A percentile compares a stretch with the other conserved stretches of the same genome.
These are phyloP conservation scores for Trichodelitschia bisporula DNA, from an alignment of 495 filamentous ascomycete species.

Conservation along the genomic window DNA sequence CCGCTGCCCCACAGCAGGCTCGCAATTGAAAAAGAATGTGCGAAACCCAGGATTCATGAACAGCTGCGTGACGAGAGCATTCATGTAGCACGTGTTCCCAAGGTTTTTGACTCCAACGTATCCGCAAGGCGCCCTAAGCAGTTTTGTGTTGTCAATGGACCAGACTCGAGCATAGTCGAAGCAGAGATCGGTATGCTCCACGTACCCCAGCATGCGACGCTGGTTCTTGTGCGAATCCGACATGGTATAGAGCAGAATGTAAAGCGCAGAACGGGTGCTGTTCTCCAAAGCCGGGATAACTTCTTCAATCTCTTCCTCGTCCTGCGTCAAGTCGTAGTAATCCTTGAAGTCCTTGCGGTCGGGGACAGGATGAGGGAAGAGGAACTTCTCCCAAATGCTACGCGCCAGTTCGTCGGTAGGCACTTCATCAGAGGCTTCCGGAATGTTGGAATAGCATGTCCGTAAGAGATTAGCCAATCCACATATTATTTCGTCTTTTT, in stretches of 20 bases:
- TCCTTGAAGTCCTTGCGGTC: too few species aligned
- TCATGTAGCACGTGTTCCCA: slow-evolving; percentile 93
- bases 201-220: too few species aligned
- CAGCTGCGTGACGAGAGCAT: slow-evolving; percentile 83
- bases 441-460: slow-evolving; percentile 11
- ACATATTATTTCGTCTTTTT: slow-evolving; percentile 21
- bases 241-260: too few species aligned
- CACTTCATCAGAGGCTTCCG: slow-evolving; percentile 6
- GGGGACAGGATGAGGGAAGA: slow-evolving; percentile 45
- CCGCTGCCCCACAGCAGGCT: too few species aligned
- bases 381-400: slow-evolving; percentile 36
- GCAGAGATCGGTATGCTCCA: too few species aligned
- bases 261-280: too few species aligned
- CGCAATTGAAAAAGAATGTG: too few species aligned
- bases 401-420: slow-evolving; percentile 20
- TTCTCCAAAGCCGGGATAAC: too few species aligned
- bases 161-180: too few species aligned
- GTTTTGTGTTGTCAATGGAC: slow-evolving; percentile 40
- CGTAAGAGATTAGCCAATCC: slow-evolving; percentile 23
- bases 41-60: slow-evolving; percentile 91
- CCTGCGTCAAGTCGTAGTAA: too few species aligned
- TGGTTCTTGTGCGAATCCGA: too few species aligned
- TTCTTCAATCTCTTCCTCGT: too few species aligned
- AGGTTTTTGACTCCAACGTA: slow-evolving; percentile 74
- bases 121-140: slow-evolving; percentile 46